These are phyloP conservation scores for Psilocybe subaeruginosa DNA, from an alignment of 768 basidiomycete species.

Conservation along the genomic window DNA sequence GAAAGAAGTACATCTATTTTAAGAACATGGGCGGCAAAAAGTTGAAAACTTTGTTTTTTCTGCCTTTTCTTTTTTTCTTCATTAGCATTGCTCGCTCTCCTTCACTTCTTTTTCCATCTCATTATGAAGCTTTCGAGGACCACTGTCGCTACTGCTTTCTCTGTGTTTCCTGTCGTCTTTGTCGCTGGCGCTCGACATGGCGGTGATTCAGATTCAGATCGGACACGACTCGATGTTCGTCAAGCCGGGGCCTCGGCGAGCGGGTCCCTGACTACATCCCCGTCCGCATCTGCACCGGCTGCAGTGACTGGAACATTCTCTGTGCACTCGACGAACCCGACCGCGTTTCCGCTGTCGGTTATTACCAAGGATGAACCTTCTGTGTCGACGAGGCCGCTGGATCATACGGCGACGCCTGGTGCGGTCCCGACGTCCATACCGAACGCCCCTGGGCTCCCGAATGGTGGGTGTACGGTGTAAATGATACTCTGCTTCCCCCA, in stretches of 20 bases:
- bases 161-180: neutral
- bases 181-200: neutral
- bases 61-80: too few species aligned
- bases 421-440: slow-evolving; percentile 55
- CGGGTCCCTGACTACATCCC: neutral
- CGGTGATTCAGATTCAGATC: neutral
- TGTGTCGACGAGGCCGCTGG: neutral
- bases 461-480: slow-evolving; percentile 41
- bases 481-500: neutral
- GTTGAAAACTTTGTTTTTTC: neutral
- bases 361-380: neutral
- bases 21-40: neutral
- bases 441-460: slow-evolving; percentile 68
- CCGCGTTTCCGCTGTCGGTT: neutral
- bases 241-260: neutral
- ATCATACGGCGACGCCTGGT: slow-evolving; percentile 43
- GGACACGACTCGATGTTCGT: neutral
- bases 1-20: neutral
- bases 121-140: neutral
- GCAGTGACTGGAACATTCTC: neutral
- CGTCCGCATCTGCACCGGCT: neutral
- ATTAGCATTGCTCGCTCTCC: neutral
- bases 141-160: neutral
- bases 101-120: neutral
- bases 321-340: neutral